Base-by-base conservation (phyloP, 352 stramenopile genomes). In the Phytophthora meadii region DNA sequence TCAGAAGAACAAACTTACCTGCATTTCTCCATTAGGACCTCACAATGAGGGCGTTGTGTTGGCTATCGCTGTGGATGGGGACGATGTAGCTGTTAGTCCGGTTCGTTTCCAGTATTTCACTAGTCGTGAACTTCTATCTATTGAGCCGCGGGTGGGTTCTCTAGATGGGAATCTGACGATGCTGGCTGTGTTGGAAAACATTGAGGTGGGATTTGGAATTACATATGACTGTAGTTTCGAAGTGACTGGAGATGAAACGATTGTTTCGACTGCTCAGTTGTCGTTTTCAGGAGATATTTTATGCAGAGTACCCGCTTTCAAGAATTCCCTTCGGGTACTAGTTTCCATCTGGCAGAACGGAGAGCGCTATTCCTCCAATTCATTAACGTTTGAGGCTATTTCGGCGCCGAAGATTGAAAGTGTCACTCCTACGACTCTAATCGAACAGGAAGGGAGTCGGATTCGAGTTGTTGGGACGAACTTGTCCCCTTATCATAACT, bases 331-430 rank as follows among this genome's bases (percentile, higher is more conserved):
- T 1, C 60, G 54, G n/a, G 24, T 76, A 6, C 14, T 56, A 7
- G 42, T 85, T 9, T 75, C 70, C 1, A 44, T 82, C 14, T 85
- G 65, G 67, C 49, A 71, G 30, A 75, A 79, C 22, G 68, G 71
- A 8, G 68, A 79, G 41, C 54, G 54, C 2, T 70, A 65, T 17
- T 77, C 76, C 6, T 41, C 47, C 10, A 82, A 86, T 32, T 58
- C 52, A 0, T 28, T 72, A n/a, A 46, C 49, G 0, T 80, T 71
- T 44, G 56, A 67, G 22, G 40, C 74, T 25, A 67, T 81, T 32
- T 14, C 28, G 0, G 9, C 40, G 9, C 61, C 72, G 4, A 36
- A 11, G 1, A 62, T 83, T 40, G 34, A 55, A 5, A 51, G 17
- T 37, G 34, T 77, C 14, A 55, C 54, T 10, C 74, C 75, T 14